Percentiles rank a stretch among this genome's conserved stretches.
Evolutionary conservation across 352 stramenopile species (phyloP).

Genomic region (Pythium vanterpoolii): DNA sequence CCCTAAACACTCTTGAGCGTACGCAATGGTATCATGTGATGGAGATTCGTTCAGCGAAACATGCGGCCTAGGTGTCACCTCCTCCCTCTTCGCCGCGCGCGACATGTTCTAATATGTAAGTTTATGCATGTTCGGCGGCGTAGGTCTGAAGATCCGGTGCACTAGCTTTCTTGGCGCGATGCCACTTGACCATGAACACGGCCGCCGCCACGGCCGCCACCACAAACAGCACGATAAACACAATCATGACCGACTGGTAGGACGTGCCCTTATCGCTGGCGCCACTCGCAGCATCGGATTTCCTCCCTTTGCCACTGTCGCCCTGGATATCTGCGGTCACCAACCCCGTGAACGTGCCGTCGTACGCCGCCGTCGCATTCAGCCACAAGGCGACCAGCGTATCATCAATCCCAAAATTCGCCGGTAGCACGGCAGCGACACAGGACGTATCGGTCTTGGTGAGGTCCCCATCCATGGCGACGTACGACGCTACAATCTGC

Average conservation of each 20-base stretch:
- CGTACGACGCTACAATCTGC: constrained; percentile 31
- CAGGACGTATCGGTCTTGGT: constrained; percentile 32
- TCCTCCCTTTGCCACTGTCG: constrained; percentile 7
- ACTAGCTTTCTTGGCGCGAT: constrained; percentile 14
- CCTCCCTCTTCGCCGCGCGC: too few species aligned
- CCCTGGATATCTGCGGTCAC: constrained; percentile 11
- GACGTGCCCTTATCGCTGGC: constrained; percentile 7
- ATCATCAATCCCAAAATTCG: constrained; percentile 24
- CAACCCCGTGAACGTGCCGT: constrained; percentile 26
- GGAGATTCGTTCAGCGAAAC: too few species aligned
- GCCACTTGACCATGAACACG: constrained; percentile 31
- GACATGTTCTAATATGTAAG: not conserved
- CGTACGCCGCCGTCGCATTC: constrained; percentile 34
- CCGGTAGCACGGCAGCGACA: constrained; percentile 17
- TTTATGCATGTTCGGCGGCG: constrained; percentile 4
- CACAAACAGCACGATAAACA: constrained; percentile 40
- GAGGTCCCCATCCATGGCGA: constrained; percentile 21
- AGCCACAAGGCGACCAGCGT: constrained; percentile 40
- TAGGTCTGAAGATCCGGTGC: constrained; percentile 3
- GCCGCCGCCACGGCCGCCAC: constrained; percentile 14
- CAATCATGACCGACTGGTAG: constrained; percentile 36
- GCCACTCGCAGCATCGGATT: not conserved
- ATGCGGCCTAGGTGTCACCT: too few species aligned
- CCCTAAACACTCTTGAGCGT: not conserved
- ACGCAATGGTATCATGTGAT: too few species aligned